Conservation (phyloP, 2,329 filamentous ascomycete species). For the Nothomitra cinnamomea region DNA sequence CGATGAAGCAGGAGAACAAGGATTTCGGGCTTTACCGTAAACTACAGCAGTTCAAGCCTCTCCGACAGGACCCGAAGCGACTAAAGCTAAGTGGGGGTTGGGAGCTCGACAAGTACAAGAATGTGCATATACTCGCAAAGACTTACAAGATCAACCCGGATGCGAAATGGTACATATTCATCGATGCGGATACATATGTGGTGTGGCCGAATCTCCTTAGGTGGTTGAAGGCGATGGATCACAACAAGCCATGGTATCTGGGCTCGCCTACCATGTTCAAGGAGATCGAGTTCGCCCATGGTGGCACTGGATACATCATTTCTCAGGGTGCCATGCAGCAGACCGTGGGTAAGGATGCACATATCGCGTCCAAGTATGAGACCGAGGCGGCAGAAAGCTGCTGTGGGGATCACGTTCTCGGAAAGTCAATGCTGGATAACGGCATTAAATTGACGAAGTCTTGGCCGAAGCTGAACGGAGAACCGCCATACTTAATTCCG, state of each 20-base stretch:
- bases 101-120: conserved; percentile 45
- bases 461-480: conserved; percentile 38
- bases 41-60: conserved; percentile 26
- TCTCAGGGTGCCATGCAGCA: conserved; percentile 34
- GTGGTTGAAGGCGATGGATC: conserved; percentile 30
- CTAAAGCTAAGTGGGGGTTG: conserved; percentile 25
- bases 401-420: conserved; percentile 36
- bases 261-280: conserved; percentile 31
- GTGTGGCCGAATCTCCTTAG: conserved; percentile 34
- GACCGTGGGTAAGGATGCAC: conserved; percentile 26
- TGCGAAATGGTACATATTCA: conserved; percentile 42
- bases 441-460: conserved; percentile 25
- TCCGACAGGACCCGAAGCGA: conserved; percentile 29
- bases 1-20: conserved; percentile 24
- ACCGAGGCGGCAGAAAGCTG: conserved; percentile 24
- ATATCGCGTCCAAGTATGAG: conserved; percentile 32
- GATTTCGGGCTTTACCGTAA: conserved; percentile 32
- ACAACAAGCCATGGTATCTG: conserved; percentile 29
- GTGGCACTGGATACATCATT: conserved; percentile 37
- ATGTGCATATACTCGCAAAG: conserved; percentile 41
- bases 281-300: conserved; percentile 33
- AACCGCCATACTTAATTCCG: conserved; percentile 34
- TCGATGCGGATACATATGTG: conserved; percentile 42
- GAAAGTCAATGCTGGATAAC: conserved; percentile 31
- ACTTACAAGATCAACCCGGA: conserved; percentile 31